Base-by-base conservation (phyloP, 306 rosid genomes). In the Heteromeles arbutifolia region DNA sequence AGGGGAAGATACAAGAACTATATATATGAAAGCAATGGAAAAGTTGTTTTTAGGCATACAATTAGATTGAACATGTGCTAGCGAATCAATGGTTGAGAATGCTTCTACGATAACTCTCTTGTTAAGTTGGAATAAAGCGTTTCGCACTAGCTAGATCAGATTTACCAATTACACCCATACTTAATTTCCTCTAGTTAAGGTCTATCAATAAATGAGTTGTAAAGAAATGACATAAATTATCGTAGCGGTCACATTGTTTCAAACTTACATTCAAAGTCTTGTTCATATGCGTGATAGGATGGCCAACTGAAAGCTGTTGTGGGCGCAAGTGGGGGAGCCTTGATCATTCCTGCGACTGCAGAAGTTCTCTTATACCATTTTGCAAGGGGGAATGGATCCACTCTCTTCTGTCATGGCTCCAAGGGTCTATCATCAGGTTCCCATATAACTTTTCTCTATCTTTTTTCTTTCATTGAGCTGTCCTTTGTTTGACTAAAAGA, bases 321-420 rank as follows among this genome's bases (percentile, higher is more conserved):
- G 14, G 97, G 98, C 70, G 98, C 97, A 68, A 94, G 98, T 77
- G 91, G 96, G 44, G 98, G 98, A 80, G 61, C 25, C 58, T 63
- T 61, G 79, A 91, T 94, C 77, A 87, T 94, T 82, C 84, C 53
- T 19, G 96, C 82, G 70, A 89, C 88, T 74, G 77, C 89, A 62
- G 88, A 90, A 78, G 89, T 94, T 70, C 72, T 94, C 78, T 68
- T 94, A 80, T 91, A 94, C 88, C 90, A 94, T 83, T 91, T 94
- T 76, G 86, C 84, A 66, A 88, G 76, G 83, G 83, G 87, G 89
- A 88, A 56, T 88, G 93, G 87, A 82, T 82, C 96, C 98, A 44
- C 45, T 91, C 65, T 78, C 91, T 70, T 83, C 96, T 76, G 86
- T 94, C 71, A 72, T 88, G 58, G 79, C 96, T 75, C 96, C 98